Evolutionary conservation across 495 filamentous ascomycete species (phyloP).

Genomic region (Neurospora tetrasperma): DNA sequence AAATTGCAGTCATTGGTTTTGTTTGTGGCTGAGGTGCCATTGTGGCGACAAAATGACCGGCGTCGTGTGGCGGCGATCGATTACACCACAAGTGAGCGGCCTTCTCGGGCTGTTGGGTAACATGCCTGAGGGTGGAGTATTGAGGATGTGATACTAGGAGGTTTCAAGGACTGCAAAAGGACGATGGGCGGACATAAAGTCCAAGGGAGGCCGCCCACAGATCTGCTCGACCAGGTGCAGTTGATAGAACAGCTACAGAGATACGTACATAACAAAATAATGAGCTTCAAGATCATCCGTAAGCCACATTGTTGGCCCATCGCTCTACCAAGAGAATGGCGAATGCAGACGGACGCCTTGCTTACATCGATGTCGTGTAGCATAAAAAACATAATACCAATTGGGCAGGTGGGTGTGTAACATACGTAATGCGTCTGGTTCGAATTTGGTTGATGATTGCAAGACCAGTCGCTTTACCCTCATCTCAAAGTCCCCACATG

Average conservation of each 20-base stretch:
- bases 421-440: neutral
- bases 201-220: neutral
- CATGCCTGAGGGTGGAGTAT: neutral
- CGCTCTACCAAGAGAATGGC: neutral
- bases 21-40: neutral
- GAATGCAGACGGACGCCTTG: neutral
- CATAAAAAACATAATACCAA: neutral
- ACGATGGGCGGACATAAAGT: neutral
- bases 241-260: neutral
- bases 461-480: neutral
- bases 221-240: neutral
- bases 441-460: neutral
- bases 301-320: neutral
- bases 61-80: neutral
- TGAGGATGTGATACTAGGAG: neutral
- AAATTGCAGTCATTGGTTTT: neutral
- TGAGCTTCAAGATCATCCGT: neutral
- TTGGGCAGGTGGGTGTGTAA: neutral
- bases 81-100: neutral
- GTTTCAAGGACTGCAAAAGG: neutral
- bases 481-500: neutral
- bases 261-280: neutral
- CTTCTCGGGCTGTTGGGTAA: neutral
- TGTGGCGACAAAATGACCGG: neutral
- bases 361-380: neutral